phyloP scores from a whole-genome alignment of 345 rosid species.

The Linum usitatissimum region DNA sequence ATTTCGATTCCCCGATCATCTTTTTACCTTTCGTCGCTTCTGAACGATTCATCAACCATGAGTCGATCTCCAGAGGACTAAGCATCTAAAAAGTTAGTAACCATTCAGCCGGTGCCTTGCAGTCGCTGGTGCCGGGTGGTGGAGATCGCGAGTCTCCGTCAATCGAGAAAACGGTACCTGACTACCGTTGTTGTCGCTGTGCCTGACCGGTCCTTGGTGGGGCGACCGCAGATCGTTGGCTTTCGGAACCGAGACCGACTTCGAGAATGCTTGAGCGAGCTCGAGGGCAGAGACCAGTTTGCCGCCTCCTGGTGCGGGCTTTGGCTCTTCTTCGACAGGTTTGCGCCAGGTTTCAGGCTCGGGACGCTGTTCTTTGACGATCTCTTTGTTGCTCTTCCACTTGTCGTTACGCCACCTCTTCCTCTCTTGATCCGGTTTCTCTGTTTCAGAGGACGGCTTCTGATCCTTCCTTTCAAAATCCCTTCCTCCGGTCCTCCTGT shows the following conservation, averaged over 20 bases:
- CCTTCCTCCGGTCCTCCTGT: slow-evolving; percentile 10
- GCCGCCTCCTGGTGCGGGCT: slow-evolving; percentile 6
- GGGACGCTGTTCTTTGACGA: slow-evolving; percentile 9
- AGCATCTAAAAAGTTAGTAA: not conserved
- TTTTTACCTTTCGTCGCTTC: too few species aligned
- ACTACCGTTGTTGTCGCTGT: not conserved
- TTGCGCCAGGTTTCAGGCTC: slow-evolving; percentile 19
- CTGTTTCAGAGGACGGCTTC: not conserved
- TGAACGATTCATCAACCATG: too few species aligned
- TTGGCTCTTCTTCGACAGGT: slow-evolving; percentile 9
- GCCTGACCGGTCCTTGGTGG: slow-evolving; percentile 6
- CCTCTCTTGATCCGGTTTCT: slow-evolving; percentile 9
- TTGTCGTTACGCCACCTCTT: slow-evolving; percentile 15
- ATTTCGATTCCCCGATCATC: too few species aligned
- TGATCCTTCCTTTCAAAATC: slow-evolving; percentile 12
- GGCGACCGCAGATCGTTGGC: not conserved
- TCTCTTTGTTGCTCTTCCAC: slow-evolving; percentile 11
- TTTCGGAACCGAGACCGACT: slow-evolving; percentile 16
- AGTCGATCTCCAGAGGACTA: too few species aligned
- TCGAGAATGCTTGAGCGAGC: slow-evolving; percentile 21
- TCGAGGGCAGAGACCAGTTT: slow-evolving; percentile 21
- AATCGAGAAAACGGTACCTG: slow-evolving; percentile 22
- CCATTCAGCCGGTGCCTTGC: slow-evolving; percentile 14
- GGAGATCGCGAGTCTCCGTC: slow-evolving; percentile 7
- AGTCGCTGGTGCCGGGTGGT: slow-evolving; percentile 1